Percentiles rank a stretch among this genome's conserved stretches.
These are phyloP conservation scores for Paspalum notatum DNA, from an alignment of 176 grass and related monocot genomes.

Conservation along the genomic window DNA sequence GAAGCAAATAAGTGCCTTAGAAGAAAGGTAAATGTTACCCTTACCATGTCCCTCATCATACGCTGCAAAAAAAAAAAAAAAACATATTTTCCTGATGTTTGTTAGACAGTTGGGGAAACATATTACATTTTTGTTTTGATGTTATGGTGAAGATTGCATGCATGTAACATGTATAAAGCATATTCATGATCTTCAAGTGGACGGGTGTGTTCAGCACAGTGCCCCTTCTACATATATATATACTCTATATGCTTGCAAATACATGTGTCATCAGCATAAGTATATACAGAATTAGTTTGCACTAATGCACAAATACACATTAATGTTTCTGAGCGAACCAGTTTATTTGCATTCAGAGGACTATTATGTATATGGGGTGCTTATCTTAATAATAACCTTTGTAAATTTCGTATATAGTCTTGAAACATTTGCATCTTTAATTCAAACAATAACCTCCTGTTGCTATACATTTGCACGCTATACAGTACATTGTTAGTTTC, in stretches of 20 bases:
- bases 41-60: neutral
- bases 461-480: too few species aligned
- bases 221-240: too few species aligned
- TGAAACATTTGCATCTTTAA: neutral
- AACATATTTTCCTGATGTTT: neutral
- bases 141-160: neutral
- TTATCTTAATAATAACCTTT: neutral
- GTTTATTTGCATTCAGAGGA: neutral
- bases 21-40: constrained; percentile 63
- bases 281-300: neutral
- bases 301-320: neutral
- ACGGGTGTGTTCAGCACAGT: too few species aligned
- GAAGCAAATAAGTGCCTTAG: constrained; percentile 82
- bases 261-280: neutral
- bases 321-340: constrained; percentile 6
- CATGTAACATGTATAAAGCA: too few species aligned
- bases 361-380: neutral
- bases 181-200: too few species aligned
- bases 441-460: too few species aligned
- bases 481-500: neutral
- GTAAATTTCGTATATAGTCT: neutral
- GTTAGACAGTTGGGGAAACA: neutral
- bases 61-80: neutral
- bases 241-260: constrained; percentile 1
- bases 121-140: constrained; percentile 11